A percentile compares a stretch with the other conserved stretches of the same genome.
phyloP scores from a whole-genome alignment of 345 rosid genomes.

The Noccaea caerulescens region DNA sequence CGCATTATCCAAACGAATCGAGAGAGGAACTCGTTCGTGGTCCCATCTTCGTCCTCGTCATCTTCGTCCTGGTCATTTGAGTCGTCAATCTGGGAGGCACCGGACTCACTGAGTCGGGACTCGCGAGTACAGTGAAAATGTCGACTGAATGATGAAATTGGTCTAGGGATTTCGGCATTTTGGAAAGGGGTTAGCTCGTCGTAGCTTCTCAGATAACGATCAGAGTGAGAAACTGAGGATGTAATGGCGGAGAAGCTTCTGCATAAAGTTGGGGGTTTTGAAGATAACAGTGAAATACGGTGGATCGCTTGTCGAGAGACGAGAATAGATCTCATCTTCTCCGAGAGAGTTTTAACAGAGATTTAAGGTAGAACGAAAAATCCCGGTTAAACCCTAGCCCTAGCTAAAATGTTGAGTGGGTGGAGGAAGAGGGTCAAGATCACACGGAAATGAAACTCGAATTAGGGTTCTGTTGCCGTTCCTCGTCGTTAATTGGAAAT shows the following conservation, averaged over 20 bases:
- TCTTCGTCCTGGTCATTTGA: slow-evolving; percentile 47
- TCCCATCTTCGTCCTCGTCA: slow-evolving; percentile 57
- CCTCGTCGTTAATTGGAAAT: slow-evolving; percentile 9
- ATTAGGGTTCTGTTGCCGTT: slow-evolving; percentile 38
- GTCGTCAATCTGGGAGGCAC: slow-evolving; percentile 37
- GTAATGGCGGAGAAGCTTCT: slow-evolving; percentile 42
- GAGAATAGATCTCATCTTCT: slow-evolving; percentile 50
- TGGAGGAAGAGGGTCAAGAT: slow-evolving; percentile 22
- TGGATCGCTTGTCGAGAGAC: slow-evolving; percentile 46
- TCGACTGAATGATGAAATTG: slow-evolving; percentile 41
- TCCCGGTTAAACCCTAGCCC: slow-evolving; percentile 33
- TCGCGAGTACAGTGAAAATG: slow-evolving; percentile 50
- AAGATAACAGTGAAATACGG: slow-evolving; percentile 43
- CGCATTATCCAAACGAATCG: slow-evolving; percentile 87
- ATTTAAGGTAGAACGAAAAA: slow-evolving; percentile 14
- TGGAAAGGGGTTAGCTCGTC: slow-evolving; percentile 19
- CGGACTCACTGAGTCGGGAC: slow-evolving; percentile 39
- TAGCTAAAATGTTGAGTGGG: not conserved
- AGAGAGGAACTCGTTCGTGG: slow-evolving; percentile 74
- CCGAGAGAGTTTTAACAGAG: not conserved
- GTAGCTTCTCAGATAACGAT: slow-evolving; percentile 17
- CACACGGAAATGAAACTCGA: slow-evolving; percentile 33
- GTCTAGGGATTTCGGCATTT: slow-evolving; percentile 29
- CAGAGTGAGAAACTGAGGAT: slow-evolving; percentile 32
- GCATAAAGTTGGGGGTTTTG: slow-evolving; percentile 26